phyloP scores from a whole-genome alignment of 108 stramenopile species.

The Cylindrotheca closterium region DNA sequence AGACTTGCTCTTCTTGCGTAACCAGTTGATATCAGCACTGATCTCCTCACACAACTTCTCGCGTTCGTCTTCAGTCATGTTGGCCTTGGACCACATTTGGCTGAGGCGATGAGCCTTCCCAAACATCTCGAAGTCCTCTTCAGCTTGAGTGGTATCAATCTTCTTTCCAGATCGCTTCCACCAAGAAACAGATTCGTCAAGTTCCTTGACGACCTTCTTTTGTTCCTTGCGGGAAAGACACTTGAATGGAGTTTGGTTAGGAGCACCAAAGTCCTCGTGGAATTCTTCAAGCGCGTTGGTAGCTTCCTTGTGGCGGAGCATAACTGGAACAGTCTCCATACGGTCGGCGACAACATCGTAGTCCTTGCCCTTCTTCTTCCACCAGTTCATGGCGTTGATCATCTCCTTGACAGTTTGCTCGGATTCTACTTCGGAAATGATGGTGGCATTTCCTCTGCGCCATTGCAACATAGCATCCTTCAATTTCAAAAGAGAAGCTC shows the following conservation, averaged over 20 bases:
- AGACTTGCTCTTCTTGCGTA: conserved; percentile 27
- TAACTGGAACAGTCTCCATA: conserved; percentile 25
- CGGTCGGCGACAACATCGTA: conserved; percentile 23
- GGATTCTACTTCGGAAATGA: conserved; percentile 23
- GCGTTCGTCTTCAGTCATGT: conserved; percentile 20
- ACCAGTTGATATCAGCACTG: conserved; percentile 13
- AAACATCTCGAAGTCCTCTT: conserved; percentile 26
- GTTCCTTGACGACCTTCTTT: conserved; percentile 24
- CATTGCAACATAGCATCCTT: conserved; percentile 36
- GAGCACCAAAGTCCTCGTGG: conserved; percentile 18
- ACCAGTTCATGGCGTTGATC: conserved; percentile 46
- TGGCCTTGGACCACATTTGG: conserved; percentile 33
- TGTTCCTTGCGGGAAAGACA: conserved; percentile 23
- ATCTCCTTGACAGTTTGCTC: conserved; percentile 44
- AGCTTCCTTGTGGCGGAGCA: conserved; percentile 33
- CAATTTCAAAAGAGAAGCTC: conserved; percentile 22
- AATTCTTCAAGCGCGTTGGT: conserved; percentile 29
- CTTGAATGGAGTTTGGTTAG: conserved; percentile 13
- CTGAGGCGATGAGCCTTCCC: conserved; percentile 25
- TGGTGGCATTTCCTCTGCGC: conserved; percentile 34
- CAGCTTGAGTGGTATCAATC: conserved; percentile 21
- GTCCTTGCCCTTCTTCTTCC: conserved; percentile 40
- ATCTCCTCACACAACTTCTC: conserved; percentile 22
- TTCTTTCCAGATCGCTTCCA: conserved; percentile 35
- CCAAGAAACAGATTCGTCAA: conserved; percentile 28